Evolutionary conservation across 1,284 basidiomycete genomes (phyloP).

Genomic region (Fomes fomentarius): DNA sequence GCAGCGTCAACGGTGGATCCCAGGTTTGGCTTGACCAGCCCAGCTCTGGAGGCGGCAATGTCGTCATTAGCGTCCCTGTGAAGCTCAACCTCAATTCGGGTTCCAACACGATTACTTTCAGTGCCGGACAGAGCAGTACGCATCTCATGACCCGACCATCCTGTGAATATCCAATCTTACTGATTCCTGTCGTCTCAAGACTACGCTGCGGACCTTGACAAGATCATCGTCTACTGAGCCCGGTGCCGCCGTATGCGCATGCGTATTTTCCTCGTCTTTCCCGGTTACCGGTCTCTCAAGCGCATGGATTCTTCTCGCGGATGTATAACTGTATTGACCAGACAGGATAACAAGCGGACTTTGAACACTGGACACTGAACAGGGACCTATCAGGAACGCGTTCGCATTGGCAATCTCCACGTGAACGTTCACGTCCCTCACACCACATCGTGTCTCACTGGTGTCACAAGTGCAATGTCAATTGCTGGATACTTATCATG

Average conservation of each 20-base stretch:
- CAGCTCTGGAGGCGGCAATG: constrained; percentile 54
- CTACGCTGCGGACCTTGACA: constrained; percentile 65
- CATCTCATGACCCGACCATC: constrained; percentile 2
- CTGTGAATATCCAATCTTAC: neutral
- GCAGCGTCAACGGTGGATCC: constrained; percentile 60
- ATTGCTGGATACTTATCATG: too few relatives aligned
- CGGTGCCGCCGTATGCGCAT: neutral
- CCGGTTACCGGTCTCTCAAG: neutral
- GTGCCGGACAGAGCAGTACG: constrained; percentile 54
- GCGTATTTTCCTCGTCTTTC: too few relatives aligned
- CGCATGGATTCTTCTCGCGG: neutral
- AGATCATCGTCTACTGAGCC: constrained; percentile 56
- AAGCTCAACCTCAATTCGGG: constrained; percentile 53
- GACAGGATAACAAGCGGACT: neutral
- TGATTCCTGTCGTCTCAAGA: constrained; percentile 35
- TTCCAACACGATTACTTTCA: constrained; percentile 55
- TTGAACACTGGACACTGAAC: neutral
- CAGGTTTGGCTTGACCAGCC: constrained; percentile 57
- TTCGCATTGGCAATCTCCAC: too few relatives aligned
- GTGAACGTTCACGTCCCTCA: too few relatives aligned
- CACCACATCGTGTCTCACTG: neutral
- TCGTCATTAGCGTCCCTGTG: constrained; percentile 59
- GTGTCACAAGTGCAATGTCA: neutral
- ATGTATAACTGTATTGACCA: too few relatives aligned
- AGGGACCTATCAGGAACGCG: too few relatives aligned